These are phyloP conservation scores for Eimeria acervulina DNA, from an alignment of 169 alveolate genomes.

Conservation along the genomic window DNA sequence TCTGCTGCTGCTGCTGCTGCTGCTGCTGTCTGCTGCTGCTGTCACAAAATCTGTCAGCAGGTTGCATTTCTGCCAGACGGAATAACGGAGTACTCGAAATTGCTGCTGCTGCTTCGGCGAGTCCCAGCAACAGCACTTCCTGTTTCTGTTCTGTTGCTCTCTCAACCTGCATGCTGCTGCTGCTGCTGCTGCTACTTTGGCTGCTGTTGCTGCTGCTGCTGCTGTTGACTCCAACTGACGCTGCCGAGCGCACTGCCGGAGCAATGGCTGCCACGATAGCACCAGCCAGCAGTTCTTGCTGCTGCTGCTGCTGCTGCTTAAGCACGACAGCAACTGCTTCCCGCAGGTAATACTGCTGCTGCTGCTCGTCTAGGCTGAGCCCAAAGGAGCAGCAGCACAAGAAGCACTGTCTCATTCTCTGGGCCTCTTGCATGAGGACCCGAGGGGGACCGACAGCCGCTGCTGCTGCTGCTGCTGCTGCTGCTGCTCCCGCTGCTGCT, in stretches of 20 bases:
- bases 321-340: conserved; percentile 39
- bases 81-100: background rate
- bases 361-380: conserved; percentile 42
- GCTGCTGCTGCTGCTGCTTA: conserved; percentile 40
- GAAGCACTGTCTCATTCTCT: conserved; percentile 16
- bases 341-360: conserved; percentile 61
- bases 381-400: conserved; percentile 10
- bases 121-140: background rate
- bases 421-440: conserved; percentile 37
- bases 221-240: background rate
- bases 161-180: conserved; percentile 31
- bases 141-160: background rate
- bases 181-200: background rate
- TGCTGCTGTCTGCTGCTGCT: background rate
- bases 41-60: background rate
- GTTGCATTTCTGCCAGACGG: conserved; percentile 27
- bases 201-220: conserved; percentile 11
- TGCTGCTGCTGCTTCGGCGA: conserved; percentile 46
- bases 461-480: conserved; percentile 50
- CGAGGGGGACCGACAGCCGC: conserved; percentile 66
- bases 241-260: conserved; percentile 28
- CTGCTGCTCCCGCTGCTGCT: conserved; percentile 42
- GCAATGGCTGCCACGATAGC: conserved; percentile 54
- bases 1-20: conserved; percentile 1
- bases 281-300: conserved; percentile 32